Percentiles rank a stretch among this genome's conserved stretches.
Conservation (phyloP, 2,329 filamentous ascomycete genomes). For the Tothia fuscella region DNA sequence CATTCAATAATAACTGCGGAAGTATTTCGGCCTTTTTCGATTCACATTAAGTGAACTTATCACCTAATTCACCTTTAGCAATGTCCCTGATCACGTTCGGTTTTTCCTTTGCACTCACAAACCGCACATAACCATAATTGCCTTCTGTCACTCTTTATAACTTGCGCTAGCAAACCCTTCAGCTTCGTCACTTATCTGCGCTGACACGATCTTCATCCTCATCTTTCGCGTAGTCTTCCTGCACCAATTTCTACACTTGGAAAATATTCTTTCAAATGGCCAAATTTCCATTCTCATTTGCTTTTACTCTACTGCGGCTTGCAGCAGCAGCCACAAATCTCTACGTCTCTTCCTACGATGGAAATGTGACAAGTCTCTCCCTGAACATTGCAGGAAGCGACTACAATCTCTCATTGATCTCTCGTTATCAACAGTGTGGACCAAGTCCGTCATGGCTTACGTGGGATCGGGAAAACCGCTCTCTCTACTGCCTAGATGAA, state of each 20-base stretch:
- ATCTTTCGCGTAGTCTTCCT: background rate
- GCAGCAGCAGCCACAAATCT: constrained; percentile 19
- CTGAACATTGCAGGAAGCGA: constrained; percentile 19
- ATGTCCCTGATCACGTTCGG: too few species aligned
- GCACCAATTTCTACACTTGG: background rate
- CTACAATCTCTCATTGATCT: constrained; percentile 27
- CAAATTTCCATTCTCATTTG: background rate
- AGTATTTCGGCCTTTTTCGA: too few species aligned
- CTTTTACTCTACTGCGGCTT: background rate
- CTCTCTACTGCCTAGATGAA: constrained; percentile 52
- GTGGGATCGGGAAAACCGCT: constrained; percentile 36
- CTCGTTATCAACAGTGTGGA: constrained; percentile 38
- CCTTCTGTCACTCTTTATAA: too few species aligned
- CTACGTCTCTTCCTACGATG: constrained; percentile 33
- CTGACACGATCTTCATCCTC: background rate
- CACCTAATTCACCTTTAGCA: too few species aligned
- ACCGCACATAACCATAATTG: too few species aligned
- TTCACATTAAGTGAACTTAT: too few species aligned
- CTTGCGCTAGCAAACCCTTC: background rate
- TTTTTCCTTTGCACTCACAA: too few species aligned
- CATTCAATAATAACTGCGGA: too few species aligned
- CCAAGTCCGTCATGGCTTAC: constrained; percentile 49
- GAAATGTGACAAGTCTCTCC: constrained; percentile 30
- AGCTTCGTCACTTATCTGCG: background rate
- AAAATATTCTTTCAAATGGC: background rate